Conservation (phyloP, 129 eudicot genomes). For the Pulicaria dysenterica region DNA sequence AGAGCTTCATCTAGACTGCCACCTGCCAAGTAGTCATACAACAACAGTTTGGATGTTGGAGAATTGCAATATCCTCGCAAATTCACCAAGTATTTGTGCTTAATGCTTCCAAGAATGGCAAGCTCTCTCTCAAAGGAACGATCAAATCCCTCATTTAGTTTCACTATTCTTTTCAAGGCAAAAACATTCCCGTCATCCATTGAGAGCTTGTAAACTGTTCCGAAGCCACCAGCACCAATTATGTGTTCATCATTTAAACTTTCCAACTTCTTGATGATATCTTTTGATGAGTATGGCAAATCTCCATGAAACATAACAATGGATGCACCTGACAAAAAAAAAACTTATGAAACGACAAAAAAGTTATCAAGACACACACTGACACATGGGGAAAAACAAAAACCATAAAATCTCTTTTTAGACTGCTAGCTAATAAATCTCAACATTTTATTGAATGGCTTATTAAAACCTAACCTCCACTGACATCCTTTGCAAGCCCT, state of each 20-base stretch:
- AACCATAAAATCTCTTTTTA: slow-evolving; percentile 7
- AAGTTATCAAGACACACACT: not conserved
- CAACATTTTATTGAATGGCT: slow-evolving; percentile 10
- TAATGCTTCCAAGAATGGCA: slow-evolving; percentile 94
- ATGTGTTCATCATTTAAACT: slow-evolving; percentile 80
- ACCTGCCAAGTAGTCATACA: slow-evolving; percentile 86
- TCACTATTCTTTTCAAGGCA: slow-evolving; percentile 88
- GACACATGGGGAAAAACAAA: not conserved
- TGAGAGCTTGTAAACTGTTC: slow-evolving; percentile 93
- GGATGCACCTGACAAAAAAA: slow-evolving; percentile 69
- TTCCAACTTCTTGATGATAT: slow-evolving; percentile 85
- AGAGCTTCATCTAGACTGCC: slow-evolving; percentile 98
- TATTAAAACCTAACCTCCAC: slow-evolving; percentile 68
- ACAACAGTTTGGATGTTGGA: slow-evolving; percentile 79
- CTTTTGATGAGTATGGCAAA: slow-evolving; percentile 95
- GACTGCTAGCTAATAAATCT: slow-evolving; percentile 1
- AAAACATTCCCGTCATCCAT: slow-evolving; percentile 97
- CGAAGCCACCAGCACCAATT: slow-evolving; percentile 97
- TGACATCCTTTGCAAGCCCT: slow-evolving; percentile 79
- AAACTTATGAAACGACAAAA: slow-evolving; percentile 11
- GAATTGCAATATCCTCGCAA: slow-evolving; percentile 98
- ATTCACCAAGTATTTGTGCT: slow-evolving; percentile 87
- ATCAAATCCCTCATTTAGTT: slow-evolving; percentile 92
- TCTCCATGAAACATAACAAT: slow-evolving; percentile 99
- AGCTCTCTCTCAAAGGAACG: slow-evolving; percentile 96